phyloP scores from a whole-genome alignment of 164 flowering plant genomes.

The Litsea cubeba region DNA sequence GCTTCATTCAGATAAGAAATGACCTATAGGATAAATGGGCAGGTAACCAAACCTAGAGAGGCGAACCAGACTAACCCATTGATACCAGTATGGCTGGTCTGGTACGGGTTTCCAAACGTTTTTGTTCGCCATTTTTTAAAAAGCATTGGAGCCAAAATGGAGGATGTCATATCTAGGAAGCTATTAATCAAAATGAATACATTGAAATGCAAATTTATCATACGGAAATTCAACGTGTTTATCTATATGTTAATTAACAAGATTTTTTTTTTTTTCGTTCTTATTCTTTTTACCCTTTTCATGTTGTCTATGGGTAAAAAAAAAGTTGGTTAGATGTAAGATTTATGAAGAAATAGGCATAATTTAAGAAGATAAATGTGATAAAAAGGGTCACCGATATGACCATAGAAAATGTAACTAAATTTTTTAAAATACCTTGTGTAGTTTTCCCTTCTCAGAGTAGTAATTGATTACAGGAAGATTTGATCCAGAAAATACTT shows the following conservation, averaged over 20 bases:
- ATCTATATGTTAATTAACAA: too few species aligned
- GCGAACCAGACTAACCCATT: too few species aligned
- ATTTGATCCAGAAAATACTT: constrained; percentile 49
- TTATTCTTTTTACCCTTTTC: background rate
- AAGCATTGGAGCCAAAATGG: background rate
- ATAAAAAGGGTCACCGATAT: background rate
- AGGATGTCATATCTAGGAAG: background rate
- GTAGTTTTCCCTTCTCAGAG: constrained; percentile 58
- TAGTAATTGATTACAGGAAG: constrained; percentile 85
- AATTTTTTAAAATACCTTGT: constrained; percentile 40
- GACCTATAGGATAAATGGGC: too few species aligned
- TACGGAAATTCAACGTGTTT: background rate
- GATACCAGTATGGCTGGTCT: too few species aligned
- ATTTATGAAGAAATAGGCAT: too few species aligned
- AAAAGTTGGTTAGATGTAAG: background rate
- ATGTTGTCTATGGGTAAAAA: too few species aligned
- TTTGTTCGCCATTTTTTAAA: too few species aligned
- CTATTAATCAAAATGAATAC: too few species aligned
- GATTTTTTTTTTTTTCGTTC: too few species aligned
- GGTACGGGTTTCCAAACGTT: too few species aligned
- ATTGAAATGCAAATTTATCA: background rate
- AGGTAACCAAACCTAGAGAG: too few species aligned
- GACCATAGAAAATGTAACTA: background rate
- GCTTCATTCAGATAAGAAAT: too few species aligned
- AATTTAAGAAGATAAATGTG: background rate